Evolutionary conservation across 371 early-diverging fungal species (phyloP).

Genomic region (Entomophthora muscae): DNA sequence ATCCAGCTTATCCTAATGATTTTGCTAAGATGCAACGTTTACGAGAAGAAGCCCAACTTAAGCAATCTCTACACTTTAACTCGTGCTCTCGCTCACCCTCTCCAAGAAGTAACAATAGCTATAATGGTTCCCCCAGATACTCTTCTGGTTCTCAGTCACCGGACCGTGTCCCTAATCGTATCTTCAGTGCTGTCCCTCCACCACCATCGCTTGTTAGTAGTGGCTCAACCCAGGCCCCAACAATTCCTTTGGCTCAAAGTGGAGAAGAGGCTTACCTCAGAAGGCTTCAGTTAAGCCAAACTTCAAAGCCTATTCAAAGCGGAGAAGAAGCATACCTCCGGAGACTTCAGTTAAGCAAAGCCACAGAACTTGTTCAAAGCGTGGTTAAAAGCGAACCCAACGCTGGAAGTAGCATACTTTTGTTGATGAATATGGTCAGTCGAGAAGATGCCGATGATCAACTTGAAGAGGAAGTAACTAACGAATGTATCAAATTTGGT

Average conservation of each 20-base stretch:
- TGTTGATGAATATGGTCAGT: slow-evolving; percentile 20
- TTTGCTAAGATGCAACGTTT: not conserved
- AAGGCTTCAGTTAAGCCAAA: slow-evolving; percentile 13
- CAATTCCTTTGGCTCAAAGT: slow-evolving; percentile 23
- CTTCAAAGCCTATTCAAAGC: too few relatives aligned
- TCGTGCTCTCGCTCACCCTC: not conserved
- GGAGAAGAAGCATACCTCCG: too few relatives aligned
- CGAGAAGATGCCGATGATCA: slow-evolving; percentile 54
- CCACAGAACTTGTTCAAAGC: too few relatives aligned
- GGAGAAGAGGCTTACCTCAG: slow-evolving; percentile 57
- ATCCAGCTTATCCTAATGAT: not conserved
- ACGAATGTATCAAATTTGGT: slow-evolving; percentile 59
- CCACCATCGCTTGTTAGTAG: not conserved
- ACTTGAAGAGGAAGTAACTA: slow-evolving; percentile 52
- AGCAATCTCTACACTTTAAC: not conserved
- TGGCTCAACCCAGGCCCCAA: too few relatives aligned
- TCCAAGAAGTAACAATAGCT: not conserved
- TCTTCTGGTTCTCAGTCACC: slow-evolving; percentile 8
- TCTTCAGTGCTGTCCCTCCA: not conserved
- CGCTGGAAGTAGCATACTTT: not conserved
- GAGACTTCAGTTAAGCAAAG: too few relatives aligned
- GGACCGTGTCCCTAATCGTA: not conserved
- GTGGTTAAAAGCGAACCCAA: not conserved
- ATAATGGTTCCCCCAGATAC: not conserved
- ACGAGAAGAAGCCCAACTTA: not conserved